Evolutionary conservation across 768 basidiomycete species (phyloP).

Genomic region (Heimioporus sp.): DNA sequence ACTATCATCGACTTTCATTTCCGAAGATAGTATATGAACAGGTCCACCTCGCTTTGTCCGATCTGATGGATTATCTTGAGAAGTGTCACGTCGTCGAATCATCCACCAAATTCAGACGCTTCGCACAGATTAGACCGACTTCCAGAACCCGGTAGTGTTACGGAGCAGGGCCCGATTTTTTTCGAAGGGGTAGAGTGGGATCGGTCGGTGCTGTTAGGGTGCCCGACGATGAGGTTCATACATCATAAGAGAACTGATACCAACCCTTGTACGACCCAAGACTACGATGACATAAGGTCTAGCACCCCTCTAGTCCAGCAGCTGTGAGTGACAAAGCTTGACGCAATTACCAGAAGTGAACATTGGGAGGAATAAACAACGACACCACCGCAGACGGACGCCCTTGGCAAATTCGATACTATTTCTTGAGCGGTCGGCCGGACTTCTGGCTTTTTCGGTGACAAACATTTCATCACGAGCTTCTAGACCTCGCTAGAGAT

Average conservation of each 20-base stretch:
- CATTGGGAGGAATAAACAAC: too few species aligned
- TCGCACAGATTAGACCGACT: constrained; percentile 17
- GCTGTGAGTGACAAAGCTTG: too few species aligned
- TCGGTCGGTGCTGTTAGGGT: constrained; percentile 14
- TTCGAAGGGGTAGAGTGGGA: constrained; percentile 3
- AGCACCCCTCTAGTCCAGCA: too few species aligned
- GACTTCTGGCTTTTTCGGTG: too few species aligned
- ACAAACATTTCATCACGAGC: too few species aligned
- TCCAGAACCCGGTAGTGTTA: not conserved
- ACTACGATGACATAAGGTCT: constrained; percentile 24
- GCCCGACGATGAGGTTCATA: constrained; percentile 25
- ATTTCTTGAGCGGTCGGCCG: too few species aligned
- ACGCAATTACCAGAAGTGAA: too few species aligned
- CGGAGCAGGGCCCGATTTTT: not conserved
- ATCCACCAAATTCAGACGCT: constrained; percentile 19
- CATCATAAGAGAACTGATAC: constrained; percentile 28
- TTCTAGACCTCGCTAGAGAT: too few species aligned
- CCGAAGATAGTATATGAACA: constrained; percentile 27
- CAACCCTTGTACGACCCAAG: constrained; percentile 29
- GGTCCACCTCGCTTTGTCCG: constrained; percentile 16
- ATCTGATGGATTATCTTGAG: constrained; percentile 15
- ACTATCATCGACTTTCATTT: constrained; percentile 10
- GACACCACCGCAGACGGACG: too few species aligned
- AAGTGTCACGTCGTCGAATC: constrained; percentile 1
- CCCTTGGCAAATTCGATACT: too few species aligned